phyloP scores from a whole-genome alignment of 148 eudicot genomes.

The Vaccinium corymbosum region DNA sequence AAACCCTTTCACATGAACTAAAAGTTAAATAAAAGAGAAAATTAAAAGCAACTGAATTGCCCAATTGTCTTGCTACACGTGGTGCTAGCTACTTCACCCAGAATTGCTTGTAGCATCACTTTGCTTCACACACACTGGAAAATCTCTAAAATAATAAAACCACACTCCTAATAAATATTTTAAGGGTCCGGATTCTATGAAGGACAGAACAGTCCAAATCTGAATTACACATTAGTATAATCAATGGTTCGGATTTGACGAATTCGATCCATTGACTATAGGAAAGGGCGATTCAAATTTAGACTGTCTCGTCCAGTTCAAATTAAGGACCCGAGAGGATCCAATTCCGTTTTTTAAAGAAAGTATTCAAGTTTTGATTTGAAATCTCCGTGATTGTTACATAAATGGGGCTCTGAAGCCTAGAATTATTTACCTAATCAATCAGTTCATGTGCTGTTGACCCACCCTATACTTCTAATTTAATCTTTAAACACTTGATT shows the following conservation, averaged over 20 bases:
- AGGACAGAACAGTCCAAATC: no score
- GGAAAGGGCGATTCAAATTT: no score
- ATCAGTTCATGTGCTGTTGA: conserved; percentile 21
- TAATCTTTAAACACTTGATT: background rate
- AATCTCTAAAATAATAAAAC: conserved; percentile 2
- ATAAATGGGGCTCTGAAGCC: background rate
- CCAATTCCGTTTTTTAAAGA: no score
- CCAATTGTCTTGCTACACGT: background rate
- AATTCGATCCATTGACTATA: no score
- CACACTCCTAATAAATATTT: conserved; percentile 4
- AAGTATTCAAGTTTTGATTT: background rate
- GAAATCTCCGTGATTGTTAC: background rate
- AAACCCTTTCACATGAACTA: no score
- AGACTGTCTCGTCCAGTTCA: no score
- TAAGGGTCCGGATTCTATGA: no score
- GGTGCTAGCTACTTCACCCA: background rate
- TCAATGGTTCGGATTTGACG: no score
- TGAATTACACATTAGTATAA: no score
- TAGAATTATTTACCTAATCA: conserved; percentile 17
- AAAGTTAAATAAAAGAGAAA: background rate
- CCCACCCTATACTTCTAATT: conserved; percentile 17
- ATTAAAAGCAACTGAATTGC: background rate
- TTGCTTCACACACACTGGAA: conserved; percentile 15
- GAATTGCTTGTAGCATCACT: background rate
- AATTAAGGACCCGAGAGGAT: no score